Evolutionary conservation across 139 green algal species (phyloP).

Genomic region (Chlorella ohadii): DNA sequence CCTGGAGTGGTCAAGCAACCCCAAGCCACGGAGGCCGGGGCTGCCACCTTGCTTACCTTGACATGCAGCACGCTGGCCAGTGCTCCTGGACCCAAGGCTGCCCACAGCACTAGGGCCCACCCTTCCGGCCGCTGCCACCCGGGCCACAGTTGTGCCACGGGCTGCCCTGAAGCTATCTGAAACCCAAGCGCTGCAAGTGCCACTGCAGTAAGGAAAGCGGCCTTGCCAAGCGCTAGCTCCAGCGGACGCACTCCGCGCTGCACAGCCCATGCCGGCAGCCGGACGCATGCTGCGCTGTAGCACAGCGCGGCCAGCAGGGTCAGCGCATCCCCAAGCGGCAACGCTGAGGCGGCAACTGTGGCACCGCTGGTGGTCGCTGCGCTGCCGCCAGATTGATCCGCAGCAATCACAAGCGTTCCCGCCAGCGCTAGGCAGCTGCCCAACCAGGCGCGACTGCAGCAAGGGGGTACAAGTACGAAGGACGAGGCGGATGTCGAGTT

Average conservation of each 20-base stretch:
- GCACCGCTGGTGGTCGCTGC: neutral
- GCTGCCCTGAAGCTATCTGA: neutral
- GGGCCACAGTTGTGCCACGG: slow-evolving; percentile 19
- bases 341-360: neutral
- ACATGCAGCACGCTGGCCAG: slow-evolving; percentile 35
- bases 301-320: slow-evolving; percentile 41
- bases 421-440: slow-evolving; percentile 21
- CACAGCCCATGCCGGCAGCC: slow-evolving; percentile 39
- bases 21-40: neutral
- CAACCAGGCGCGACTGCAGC: slow-evolving; percentile 7
- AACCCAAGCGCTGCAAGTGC: neutral
- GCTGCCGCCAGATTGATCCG: neutral
- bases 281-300: slow-evolving; percentile 43
- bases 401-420: slow-evolving; percentile 5
- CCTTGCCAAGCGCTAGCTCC: slow-evolving; percentile 44
- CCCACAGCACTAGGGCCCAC: slow-evolving; percentile 25
- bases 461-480: no score
- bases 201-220: slow-evolving; percentile 10
- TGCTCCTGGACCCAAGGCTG: slow-evolving; percentile 34
- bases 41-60: neutral
- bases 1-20: no score
- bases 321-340: slow-evolving; percentile 7
- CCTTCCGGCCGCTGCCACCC: neutral
- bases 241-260: slow-evolving; percentile 18
- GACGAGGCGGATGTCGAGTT: no score